phyloP scores from a whole-genome alignment of 768 basidiomycete genomes.

The Postia placenta region DNA sequence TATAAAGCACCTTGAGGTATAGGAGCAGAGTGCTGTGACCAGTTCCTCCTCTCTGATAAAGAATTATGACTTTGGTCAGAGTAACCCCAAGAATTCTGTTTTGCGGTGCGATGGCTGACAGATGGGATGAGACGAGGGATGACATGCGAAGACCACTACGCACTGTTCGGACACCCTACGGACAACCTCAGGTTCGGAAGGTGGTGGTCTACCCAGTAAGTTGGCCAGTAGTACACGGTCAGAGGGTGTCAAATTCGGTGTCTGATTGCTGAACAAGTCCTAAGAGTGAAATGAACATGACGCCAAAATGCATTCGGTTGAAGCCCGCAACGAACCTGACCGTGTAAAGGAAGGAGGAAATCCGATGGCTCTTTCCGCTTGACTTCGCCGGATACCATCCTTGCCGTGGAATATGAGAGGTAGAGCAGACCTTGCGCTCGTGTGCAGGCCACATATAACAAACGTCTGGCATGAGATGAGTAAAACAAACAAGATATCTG shows the following conservation, averaged over 20 bases:
- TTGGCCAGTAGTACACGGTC: slow-evolving; percentile 45
- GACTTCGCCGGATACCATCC: slow-evolving; percentile 50
- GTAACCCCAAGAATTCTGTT: too few relatives aligned
- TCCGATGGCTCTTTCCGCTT: slow-evolving; percentile 47
- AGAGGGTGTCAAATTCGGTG: slow-evolving; percentile 34
- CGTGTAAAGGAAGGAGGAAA: slow-evolving; percentile 45
- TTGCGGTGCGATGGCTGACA: too few relatives aligned
- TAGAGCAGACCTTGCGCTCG: slow-evolving; percentile 72
- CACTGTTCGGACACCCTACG: too few relatives aligned
- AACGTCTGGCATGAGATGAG: slow-evolving; percentile 43
- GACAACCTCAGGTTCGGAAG: slow-evolving; percentile 42
- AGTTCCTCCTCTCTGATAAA: too few relatives aligned
- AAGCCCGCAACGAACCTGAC: slow-evolving; percentile 34
- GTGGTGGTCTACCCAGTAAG: slow-evolving; percentile 44
- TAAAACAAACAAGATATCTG: not conserved
- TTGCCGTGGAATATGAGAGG: slow-evolving; percentile 40
- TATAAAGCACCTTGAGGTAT: too few relatives aligned
- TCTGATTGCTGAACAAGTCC: slow-evolving; percentile 37
- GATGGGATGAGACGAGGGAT: too few relatives aligned
- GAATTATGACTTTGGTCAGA: too few relatives aligned
- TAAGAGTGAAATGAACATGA: slow-evolving; percentile 4
- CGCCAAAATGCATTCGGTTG: not conserved
- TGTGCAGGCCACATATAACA: slow-evolving; percentile 88
- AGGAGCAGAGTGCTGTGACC: too few relatives aligned
- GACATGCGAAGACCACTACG: too few relatives aligned